Conservation (phyloP, 2,329 filamentous ascomycete genomes). For the Talaromyces rugulosus region DNA sequence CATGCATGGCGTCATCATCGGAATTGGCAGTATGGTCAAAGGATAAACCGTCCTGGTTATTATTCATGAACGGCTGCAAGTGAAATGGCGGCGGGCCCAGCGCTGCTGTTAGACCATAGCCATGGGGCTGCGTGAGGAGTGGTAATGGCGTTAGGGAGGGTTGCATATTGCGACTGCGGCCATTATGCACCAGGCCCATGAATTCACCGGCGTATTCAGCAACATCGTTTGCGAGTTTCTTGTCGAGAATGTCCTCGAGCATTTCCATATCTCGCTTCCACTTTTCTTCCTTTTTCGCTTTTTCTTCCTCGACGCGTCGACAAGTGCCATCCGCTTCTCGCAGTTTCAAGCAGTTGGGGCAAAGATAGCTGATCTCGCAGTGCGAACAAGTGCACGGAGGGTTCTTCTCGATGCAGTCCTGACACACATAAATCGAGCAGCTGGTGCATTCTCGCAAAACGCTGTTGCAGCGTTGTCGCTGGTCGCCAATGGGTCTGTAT, state of each 20-base stretch:
- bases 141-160: neutral
- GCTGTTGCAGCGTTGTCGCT: constrained; percentile 42
- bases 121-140: neutral
- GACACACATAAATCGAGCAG: constrained; percentile 44
- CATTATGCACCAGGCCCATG: constrained; percentile 20
- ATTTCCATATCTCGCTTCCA: constrained; percentile 39
- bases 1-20: constrained; percentile 12
- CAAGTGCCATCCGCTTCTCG: constrained; percentile 37
- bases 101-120: neutral
- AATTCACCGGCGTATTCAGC: constrained; percentile 40
- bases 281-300: constrained; percentile 33
- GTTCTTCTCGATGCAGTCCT: constrained; percentile 37
- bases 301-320: constrained; percentile 36
- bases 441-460: constrained; percentile 42
- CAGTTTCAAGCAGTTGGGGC: constrained; percentile 40
- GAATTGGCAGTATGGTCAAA: constrained; percentile 11
- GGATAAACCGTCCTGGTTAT: neutral
- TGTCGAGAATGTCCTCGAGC: constrained; percentile 36
- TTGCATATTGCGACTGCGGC: neutral
- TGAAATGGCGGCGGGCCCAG: neutral
- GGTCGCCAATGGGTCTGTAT: constrained; percentile 40
- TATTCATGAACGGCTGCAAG: neutral
- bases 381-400: constrained; percentile 43
- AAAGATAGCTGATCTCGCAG: constrained; percentile 40
- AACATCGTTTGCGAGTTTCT: constrained; percentile 39